A percentile compares a stretch with the other conserved stretches of the same genome.
phyloP scores from a whole-genome alignment of 2,329 filamentous ascomycete species.

The Tolypocladium pustulatum region DNA sequence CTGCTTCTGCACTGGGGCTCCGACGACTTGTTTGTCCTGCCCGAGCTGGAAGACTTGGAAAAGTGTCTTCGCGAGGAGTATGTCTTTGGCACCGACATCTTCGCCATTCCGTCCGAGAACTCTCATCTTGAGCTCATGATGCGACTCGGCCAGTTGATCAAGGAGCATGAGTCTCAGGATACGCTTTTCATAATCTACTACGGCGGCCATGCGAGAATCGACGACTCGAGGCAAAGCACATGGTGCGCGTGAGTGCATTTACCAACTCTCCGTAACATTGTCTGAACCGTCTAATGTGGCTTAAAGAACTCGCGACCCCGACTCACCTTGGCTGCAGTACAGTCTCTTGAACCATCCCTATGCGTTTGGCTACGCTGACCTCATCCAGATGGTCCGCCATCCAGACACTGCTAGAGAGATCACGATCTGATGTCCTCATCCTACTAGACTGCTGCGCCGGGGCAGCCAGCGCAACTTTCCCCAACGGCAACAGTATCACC shows the following conservation, averaged over 20 bases:
- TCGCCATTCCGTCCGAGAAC: constrained; percentile 47
- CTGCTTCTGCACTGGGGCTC: constrained; percentile 47
- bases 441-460: constrained; percentile 50
- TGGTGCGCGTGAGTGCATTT: constrained; percentile 45
- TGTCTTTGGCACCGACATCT: constrained; percentile 45
- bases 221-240: constrained; percentile 48
- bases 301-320: constrained; percentile 34
- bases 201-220: constrained; percentile 48
- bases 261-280: neutral
- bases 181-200: constrained; percentile 50
- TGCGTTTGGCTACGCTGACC: constrained; percentile 3
- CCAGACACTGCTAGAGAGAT: constrained; percentile 47
- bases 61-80: constrained; percentile 44
- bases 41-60: constrained; percentile 46
- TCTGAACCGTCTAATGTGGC: constrained; percentile 2
- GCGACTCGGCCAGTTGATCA: constrained; percentile 44
- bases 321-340: constrained; percentile 46
- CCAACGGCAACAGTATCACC: constrained; percentile 47
- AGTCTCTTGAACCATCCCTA: constrained; percentile 8
- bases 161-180: constrained; percentile 43
- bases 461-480: constrained; percentile 48
- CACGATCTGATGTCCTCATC: constrained; percentile 46
- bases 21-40: constrained; percentile 47
- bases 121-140: constrained; percentile 49
- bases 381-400: constrained; percentile 44